These are phyloP conservation scores for Zygnema cylindricum DNA, from an alignment of 139 green algal genomes.

Conservation along the genomic window DNA sequence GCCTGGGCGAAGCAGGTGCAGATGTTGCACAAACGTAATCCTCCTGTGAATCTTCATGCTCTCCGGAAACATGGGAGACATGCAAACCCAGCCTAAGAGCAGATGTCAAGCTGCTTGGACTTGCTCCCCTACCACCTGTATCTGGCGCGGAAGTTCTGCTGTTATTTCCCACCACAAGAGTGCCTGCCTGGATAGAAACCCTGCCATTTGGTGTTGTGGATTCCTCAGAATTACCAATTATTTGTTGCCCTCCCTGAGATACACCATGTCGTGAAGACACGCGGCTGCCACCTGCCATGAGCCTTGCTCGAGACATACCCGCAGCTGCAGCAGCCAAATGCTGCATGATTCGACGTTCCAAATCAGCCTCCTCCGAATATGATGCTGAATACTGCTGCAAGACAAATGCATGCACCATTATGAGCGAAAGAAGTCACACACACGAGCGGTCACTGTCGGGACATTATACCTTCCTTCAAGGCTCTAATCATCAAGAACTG, in stretches of 20 bases:
- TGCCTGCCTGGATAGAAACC: not conserved
- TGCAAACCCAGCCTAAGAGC: not conserved
- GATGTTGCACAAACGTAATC: too few species aligned
- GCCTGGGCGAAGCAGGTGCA: too few species aligned
- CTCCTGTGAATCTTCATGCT: too few species aligned
- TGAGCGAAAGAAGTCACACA: too few species aligned
- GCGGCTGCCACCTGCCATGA: not conserved
- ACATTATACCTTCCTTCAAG: too few species aligned
- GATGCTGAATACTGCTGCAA: slow-evolving; percentile 19
- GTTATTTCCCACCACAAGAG: not conserved
- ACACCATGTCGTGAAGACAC: not conserved
- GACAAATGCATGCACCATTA: too few species aligned
- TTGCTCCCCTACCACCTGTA: not conserved
- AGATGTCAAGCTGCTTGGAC: not conserved
- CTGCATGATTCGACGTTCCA: slow-evolving; percentile 52
- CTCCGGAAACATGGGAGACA: too few species aligned
- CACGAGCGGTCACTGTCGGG: too few species aligned
- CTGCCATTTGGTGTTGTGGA: not conserved
- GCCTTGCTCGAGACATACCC: slow-evolving; percentile 27
- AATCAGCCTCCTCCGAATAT: slow-evolving; percentile 45
- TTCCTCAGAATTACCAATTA: not conserved
- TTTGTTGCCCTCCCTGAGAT: not conserved
- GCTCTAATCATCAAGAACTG: too few species aligned
- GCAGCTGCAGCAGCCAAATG: slow-evolving; percentile 44
- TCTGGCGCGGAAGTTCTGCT: not conserved